phyloP scores from a whole-genome alignment of 2,329 filamentous ascomycete species.

The Drechslerella stenobrocha region DNA sequence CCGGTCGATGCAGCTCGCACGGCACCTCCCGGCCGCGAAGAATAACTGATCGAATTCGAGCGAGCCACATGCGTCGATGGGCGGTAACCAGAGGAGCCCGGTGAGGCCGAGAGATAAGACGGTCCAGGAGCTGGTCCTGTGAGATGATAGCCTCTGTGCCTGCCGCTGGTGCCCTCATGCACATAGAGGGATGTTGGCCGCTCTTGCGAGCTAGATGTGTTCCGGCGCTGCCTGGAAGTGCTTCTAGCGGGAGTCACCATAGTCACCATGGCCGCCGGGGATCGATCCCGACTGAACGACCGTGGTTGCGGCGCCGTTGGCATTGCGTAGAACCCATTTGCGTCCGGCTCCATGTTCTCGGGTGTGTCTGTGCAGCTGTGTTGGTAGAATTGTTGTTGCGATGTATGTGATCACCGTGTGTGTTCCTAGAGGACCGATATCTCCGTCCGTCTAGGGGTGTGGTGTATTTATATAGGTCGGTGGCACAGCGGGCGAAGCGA shows the following conservation, averaged over 20 bases:
- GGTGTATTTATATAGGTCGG: constrained; percentile 15
- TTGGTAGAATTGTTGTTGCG: constrained; percentile 22
- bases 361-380: constrained; percentile 1
- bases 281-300: constrained; percentile 42
- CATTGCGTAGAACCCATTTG: constrained; percentile 46
- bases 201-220: constrained; percentile 38
- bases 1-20: constrained; percentile 34
- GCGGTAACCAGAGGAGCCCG: constrained; percentile 26
- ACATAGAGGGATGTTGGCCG: constrained; percentile 45
- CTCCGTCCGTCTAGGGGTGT: constrained; percentile 3
- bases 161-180: constrained; percentile 36
- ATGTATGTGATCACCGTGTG: not conserved
- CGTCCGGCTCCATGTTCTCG: constrained; percentile 45
- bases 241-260: constrained; percentile 39
- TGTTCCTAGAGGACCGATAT: constrained; percentile 14
- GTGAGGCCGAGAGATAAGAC: constrained; percentile 21
- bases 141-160: constrained; percentile 42
- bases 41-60: constrained; percentile 37
- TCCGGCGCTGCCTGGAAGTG: constrained; percentile 35
- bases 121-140: constrained; percentile 40
- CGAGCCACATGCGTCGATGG: constrained; percentile 30
- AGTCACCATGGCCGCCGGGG: constrained; percentile 40
- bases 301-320: constrained; percentile 33
- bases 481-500: not conserved
- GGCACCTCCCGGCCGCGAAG: constrained; percentile 14